A percentile compares a stretch with the other conserved stretches of the same genome.
Conservation (phyloP, 257 asterid species). For the Solanum sparsipilum region DNA sequence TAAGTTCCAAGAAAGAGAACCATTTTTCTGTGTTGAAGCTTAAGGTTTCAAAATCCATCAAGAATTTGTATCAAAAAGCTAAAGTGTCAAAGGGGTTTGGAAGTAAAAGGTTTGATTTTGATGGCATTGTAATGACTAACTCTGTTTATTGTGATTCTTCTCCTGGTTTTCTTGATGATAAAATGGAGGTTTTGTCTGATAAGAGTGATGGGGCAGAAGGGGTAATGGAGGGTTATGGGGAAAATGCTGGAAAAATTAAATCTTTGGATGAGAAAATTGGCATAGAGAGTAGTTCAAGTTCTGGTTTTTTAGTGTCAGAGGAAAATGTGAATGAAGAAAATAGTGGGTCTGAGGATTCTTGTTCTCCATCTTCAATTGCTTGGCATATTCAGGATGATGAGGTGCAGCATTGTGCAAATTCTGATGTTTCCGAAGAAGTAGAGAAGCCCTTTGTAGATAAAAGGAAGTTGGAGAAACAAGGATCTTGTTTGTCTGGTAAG, state of each 20-base stretch:
- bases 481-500: conserved; percentile 51
- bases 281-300: conserved; percentile 41
- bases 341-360: conserved; percentile 34
- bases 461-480: conserved; percentile 42
- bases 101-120: conserved; percentile 30
- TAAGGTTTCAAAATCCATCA: conserved; percentile 46
- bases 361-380: conserved; percentile 34
- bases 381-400: conserved; percentile 28
- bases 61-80: conserved; percentile 24
- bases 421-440: conserved; percentile 18
- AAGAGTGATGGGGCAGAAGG: background rate
- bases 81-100: conserved; percentile 18
- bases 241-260: conserved; percentile 5
- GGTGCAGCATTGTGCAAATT: conserved; percentile 7
- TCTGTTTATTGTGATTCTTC: conserved; percentile 46
- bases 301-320: conserved; percentile 47
- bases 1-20: conserved; percentile 11
- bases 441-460: conserved; percentile 23
- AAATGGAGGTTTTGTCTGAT: conserved; percentile 19
- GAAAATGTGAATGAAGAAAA: conserved; percentile 32
- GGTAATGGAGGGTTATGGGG: background rate
- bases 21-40: conserved; percentile 26
- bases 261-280: conserved; percentile 12
- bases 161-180: conserved; percentile 22
- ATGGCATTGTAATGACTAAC: conserved; percentile 41